Evolutionary conservation across 2,329 filamentous ascomycete genomes (phyloP), one percentile per base, ranked within the genome.

Genomic region (Cordyceps tenuipes): DNA sequence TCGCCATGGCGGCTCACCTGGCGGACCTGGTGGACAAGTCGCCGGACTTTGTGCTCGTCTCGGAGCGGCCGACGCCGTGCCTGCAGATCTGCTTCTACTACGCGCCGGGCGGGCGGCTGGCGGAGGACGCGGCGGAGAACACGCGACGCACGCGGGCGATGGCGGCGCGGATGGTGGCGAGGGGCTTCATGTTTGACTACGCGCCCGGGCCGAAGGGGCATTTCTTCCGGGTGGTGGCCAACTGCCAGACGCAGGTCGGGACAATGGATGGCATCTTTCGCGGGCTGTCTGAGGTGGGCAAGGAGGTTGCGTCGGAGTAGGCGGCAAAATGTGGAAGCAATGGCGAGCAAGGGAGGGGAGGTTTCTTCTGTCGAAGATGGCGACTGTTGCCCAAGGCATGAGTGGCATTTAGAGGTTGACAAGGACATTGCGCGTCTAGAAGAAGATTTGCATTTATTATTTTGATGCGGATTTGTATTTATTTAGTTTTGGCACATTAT

Each of bases 61-160:
- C 85, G 15, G 79, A 83, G 58, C 86, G 89, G 66, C 89, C 91
- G 34, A 87, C 92, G 50, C 89, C 90, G 0, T 97, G 93, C 73
- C 76, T 96, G 70, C 94, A 97, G 75, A 89, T 97, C 23, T 97
- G 93, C 77, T 97, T 97, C 72, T 96, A 96, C 71, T 91, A 89
- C 68, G 84, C 87, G 0, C 83, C 83, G 0, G 65, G 64, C 0
- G 83, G 85, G 2, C 66, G 72, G 60, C 64, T 88, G 48, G 66
- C 72, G 0, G 70, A 70, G 0, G 71, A 76, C 13, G 63, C 68
- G 3, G 72, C 71, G 41, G 72, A 71, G 57, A 85, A 84, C 67
- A 82, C 80, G 43, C 66, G 70, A 36, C 71, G 75, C 44, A 84
- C 82, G 36, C 72, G 76, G 64, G 69, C 65, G 10, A 81, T 83